Evolutionary conservation across 2,329 filamentous ascomycete genomes (phyloP).

Genomic region (Fusarium penzigii): DNA sequence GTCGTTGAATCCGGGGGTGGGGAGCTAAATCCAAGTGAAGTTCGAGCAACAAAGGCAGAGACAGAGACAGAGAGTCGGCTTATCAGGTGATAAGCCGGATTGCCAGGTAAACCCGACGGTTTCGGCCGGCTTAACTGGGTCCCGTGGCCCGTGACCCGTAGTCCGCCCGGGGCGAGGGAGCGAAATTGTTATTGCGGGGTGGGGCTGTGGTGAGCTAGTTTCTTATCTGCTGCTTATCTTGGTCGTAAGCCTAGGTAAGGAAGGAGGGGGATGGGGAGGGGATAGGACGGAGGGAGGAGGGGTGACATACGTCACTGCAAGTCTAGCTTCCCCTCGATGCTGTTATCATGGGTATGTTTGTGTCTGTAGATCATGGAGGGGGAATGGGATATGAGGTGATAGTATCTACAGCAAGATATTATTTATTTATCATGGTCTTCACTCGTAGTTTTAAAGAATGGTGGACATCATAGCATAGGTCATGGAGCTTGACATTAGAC

Average conservation of each 20-base stretch:
- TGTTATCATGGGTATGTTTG: neutral
- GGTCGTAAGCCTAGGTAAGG: neutral
- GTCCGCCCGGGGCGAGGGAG: neutral
- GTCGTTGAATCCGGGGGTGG: no score
- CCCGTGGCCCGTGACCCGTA: neutral
- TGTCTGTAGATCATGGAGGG: neutral
- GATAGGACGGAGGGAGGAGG: neutral
- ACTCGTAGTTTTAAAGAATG: neutral
- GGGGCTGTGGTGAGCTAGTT: neutral
- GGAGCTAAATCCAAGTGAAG: no score
- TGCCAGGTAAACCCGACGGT: slow-evolving; percentile 3
- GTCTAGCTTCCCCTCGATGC: neutral
- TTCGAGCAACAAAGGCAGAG: no score
- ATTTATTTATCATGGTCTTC: neutral
- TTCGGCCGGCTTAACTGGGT: slow-evolving; percentile 14
- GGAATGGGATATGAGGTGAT: neutral
- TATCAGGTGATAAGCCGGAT: neutral
- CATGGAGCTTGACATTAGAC: neutral
- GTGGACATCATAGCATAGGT: neutral
- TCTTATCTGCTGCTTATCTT: neutral
- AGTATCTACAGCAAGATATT: neutral
- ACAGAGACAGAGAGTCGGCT: neutral
- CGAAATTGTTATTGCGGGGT: slow-evolving; percentile 9
- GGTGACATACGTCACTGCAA: slow-evolving; percentile 19
- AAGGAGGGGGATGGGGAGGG: neutral